Base-by-base conservation (phyloP, 192 early-diverging fungal genomes). In the Fimicolochytrium jonesii region DNA sequence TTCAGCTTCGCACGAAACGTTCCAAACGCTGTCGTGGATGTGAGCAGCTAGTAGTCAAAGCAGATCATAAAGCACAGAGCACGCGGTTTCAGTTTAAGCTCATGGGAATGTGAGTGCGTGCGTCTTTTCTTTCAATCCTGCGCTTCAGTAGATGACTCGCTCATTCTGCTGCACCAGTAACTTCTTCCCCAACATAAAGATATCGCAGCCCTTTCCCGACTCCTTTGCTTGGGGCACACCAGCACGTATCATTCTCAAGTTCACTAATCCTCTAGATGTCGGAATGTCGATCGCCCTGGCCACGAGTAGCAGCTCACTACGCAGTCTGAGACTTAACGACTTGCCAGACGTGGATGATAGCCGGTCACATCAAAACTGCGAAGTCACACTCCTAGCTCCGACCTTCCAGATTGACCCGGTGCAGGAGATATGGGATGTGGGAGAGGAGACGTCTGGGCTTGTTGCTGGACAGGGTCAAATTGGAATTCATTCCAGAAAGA, bases 61-160 rank as follows among this genome's bases (percentile, higher is more conserved):
- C 95, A 0, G 92, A 95, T 56, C 86, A 87, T 67, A 95, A 94
- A 64, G 91, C 92, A 0, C 91, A 94, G 57, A 77, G 83, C 5
- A 90, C 87, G 1, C 75, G 85, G 49, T 96, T 94, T 79, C 91
- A 89, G 66, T 92, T 96, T 72, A 90, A 92, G 67, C 77, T 91
- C 42, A 83, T 92, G 53, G 93, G 92, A 0, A 77, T 87, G 88
- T 88, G 75, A 70, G 77, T 37, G n/a, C 3, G 37, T 13, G 33
- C 44, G 44, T 22, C 10, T 50, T 22, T 48, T 25, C 5, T 13
- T 49, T 18, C n/a, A 13, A 46, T 36, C 11, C 36, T 59, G 18
- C 48, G 26, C 7, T 15, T 42, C 51, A 17, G 43, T 10, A 33
- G 43, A 20, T 67, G 3, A 32, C 61, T 36, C 22, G 30, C 50